Conservation (phyloP, 371 early-diverging fungal genomes). For the Mucor velutinosus region DNA sequence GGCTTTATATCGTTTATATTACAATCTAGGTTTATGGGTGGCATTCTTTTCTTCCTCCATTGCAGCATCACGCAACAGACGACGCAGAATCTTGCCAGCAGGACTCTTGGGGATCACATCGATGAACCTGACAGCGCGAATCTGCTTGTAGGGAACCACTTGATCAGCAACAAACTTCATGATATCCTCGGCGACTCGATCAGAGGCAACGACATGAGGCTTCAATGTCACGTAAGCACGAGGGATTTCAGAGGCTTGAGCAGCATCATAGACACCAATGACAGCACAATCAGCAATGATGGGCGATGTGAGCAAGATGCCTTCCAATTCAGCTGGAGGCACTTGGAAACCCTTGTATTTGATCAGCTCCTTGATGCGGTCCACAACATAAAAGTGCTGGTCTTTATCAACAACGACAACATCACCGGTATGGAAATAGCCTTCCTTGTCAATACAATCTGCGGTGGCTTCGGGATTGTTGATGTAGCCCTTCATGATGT, state of each 20-base stretch:
- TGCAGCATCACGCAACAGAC: slow-evolving; percentile 32
- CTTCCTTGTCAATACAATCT: slow-evolving; percentile 59
- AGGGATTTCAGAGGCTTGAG: slow-evolving; percentile 71
- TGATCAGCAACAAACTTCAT: slow-evolving; percentile 57
- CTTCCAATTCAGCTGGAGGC: slow-evolving; percentile 27
- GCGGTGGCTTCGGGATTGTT: slow-evolving; percentile 72
- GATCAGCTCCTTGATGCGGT: slow-evolving; percentile 79
- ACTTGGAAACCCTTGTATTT: slow-evolving; percentile 77
- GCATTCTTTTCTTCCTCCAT: slow-evolving; percentile 40
- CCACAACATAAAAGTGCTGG: slow-evolving; percentile 65
- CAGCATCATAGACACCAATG: slow-evolving; percentile 52
- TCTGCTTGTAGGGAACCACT: slow-evolving; percentile 71
- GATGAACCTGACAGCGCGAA: slow-evolving; percentile 74
- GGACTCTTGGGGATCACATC: slow-evolving; percentile 70
- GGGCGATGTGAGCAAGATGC: slow-evolving; percentile 10
- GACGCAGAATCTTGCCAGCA: slow-evolving; percentile 78
- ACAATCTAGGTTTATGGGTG: neutral
- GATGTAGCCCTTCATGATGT: slow-evolving; percentile 77
- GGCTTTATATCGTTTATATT: neutral
- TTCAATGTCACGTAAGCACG: slow-evolving; percentile 65
- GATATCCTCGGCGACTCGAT: slow-evolving; percentile 36
- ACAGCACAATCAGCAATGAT: slow-evolving; percentile 66
- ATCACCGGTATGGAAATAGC: slow-evolving; percentile 86
- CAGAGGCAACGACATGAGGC: slow-evolving; percentile 10
- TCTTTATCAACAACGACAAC: slow-evolving; percentile 65